Evolutionary conservation across 331 rosid genomes (phyloP).

Genomic region (Dryas integrifolia): DNA sequence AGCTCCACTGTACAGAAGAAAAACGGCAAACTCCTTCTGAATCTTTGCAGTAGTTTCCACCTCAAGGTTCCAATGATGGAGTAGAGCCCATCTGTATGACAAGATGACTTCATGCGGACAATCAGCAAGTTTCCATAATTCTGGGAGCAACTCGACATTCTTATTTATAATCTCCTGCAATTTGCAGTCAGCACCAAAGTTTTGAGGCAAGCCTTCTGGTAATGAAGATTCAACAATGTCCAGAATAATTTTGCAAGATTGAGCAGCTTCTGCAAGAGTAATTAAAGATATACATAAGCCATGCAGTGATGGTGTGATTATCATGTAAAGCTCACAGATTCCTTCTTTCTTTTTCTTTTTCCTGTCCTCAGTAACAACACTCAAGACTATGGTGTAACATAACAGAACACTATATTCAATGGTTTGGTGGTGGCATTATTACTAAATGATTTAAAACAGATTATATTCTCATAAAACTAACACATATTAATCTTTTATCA

Average conservation of each 20-base stretch:
- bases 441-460: neutral
- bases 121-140: slow-evolving; percentile 78
- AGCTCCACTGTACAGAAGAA: slow-evolving; percentile 75
- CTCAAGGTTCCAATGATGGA: slow-evolving; percentile 72
- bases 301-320: neutral
- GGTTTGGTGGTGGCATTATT: neutral
- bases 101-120: slow-evolving; percentile 64
- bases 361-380: neutral
- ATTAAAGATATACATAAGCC: slow-evolving; percentile 30
- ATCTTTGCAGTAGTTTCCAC: slow-evolving; percentile 53
- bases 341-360: neutral
- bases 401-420: neutral
- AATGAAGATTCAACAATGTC: slow-evolving; percentile 80
- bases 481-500: neutral
- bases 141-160: slow-evolving; percentile 80
- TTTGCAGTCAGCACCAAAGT: slow-evolving; percentile 70
- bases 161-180: slow-evolving; percentile 80
- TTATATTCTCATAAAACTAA: neutral
- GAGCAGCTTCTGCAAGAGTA: slow-evolving; percentile 83
- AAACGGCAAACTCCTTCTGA: slow-evolving; percentile 77
- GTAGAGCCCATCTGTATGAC: slow-evolving; percentile 72
- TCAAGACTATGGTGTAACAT: neutral
- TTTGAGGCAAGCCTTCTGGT: slow-evolving; percentile 81
- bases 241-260: slow-evolving; percentile 75
- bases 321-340: slow-evolving; percentile 17